Evolutionary conservation across 805 yeast species (phyloP), one percentile per base, ranked within the genome.

Genomic region (Cyberlindnera euphorbiiphila): DNA sequence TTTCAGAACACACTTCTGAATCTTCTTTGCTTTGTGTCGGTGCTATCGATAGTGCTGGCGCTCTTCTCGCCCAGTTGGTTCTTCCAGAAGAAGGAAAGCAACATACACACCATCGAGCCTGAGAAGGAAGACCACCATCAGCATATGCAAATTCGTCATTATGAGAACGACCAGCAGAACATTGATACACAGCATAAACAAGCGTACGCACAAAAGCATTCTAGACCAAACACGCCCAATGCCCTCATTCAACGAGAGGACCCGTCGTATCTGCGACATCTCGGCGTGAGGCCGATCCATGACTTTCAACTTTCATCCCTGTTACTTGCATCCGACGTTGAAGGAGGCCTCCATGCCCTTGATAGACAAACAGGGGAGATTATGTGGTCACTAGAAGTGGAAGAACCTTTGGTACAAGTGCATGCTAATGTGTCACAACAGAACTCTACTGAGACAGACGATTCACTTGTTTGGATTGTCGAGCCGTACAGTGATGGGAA

Each of bases 401-500:
- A 73, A 14, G 74, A 71, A 3, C 81, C 94, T 0, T 61, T 84
- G 36, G 85, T 83, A 9, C 60, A 63, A 21, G 69, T 62, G 0
- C 42, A 56, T 6, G 41, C 60, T 6, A 53, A 50, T 16, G 29
- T 28, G 9, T 45, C 56, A 5, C 29, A 38, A 8, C 39, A 39
- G 19, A 37, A 36, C 12, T 32, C 44, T 12, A 27, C 33, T 6
- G 30, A 34, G 4, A 32, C 31, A 2, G 64, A 50, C 16, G 57
- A 58, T 4, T 65, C 66, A 15, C 51, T 71, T 35, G 74, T 81
- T 0, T 85, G 97, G 91, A 80, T 91, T 36, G 91, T 93, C 1
- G 98, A 93, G 50, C 98, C 98, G 0, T 74, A 72, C 46, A 81
- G 79, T 5, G 95, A 85, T 41, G 98, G 98, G 1, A 66, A 81